Base-by-base conservation (phyloP, 345 rosid genomes). In the Sapria himalayana region DNA sequence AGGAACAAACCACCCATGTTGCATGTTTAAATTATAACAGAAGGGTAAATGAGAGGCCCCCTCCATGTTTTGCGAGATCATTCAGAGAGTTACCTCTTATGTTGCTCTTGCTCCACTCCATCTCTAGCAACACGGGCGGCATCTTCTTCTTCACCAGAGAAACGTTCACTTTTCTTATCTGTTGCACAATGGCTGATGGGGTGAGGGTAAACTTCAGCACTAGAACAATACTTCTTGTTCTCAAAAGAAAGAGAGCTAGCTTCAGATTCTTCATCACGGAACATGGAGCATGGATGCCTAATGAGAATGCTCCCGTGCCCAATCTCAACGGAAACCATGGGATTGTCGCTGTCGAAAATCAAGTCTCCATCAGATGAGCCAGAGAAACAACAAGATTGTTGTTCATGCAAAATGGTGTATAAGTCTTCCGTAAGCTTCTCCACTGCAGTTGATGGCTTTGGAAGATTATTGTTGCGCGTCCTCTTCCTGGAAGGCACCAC, bases 241-340 rank as follows among this genome's bases (percentile, higher is more conserved):
- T 89, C 93, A 54, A 79, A 74, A 0, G 95, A 76, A 40, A 84
- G 76, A 11, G 93, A 91, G 60, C 95, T 91, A 32, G 93, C 85
- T 67, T 84, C 95, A 22, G 99, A 91, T 61, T 91, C 96, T 60
- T 91, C 96, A 34, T 91, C 94, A 47, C 89, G 79, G 68, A 71
- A 73, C 55, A 74, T 62, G 33, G 79, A 64, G 51, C 71, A 77
- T 0, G 93, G 93, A 62, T 79, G 73, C 62, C 66, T 72, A 45
- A 82, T 79, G 27, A 82, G 81, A 59, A 79, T 81, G 46, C 93
- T 76, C 54, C 93, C 95, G 60, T 82, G 93, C 55, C 99, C 96
- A 52, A 78, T 69, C 72, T 91, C 99, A 54, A 78, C 89, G 66
- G 96, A 80, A 18, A 78, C 86, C 93, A 91, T 75, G 25, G 92